phyloP scores from a whole-genome alignment of 2,329 filamentous ascomycete species.

The Ceratocystis albifundus region DNA sequence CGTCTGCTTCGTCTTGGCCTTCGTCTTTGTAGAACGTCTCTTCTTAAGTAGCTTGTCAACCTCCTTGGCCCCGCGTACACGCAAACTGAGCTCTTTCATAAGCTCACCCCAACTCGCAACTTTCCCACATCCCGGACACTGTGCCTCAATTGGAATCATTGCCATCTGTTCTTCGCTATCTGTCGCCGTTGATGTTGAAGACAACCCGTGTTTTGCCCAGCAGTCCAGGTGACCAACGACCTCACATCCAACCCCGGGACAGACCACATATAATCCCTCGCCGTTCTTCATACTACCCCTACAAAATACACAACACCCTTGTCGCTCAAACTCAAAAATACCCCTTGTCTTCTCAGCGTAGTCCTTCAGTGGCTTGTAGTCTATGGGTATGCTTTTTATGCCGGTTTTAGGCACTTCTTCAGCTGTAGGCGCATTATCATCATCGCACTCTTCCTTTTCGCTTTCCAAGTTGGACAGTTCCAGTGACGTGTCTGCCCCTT shows the following conservation, averaged over 20 bases:
- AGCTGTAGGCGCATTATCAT: not conserved
- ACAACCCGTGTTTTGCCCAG: constrained; percentile 44
- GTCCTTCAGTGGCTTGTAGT: constrained; percentile 42
- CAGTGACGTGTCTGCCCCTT: not conserved
- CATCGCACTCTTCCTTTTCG: not conserved
- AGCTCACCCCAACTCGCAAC: constrained; percentile 60
- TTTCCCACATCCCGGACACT: constrained; percentile 58
- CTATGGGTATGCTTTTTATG: constrained; percentile 44
- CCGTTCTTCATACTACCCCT: constrained; percentile 35
- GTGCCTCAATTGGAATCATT: constrained; percentile 56
- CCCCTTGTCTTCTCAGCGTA: constrained; percentile 46
- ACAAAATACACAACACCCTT: constrained; percentile 47
- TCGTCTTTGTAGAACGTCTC: constrained; percentile 29
- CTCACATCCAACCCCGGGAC: constrained; percentile 43
- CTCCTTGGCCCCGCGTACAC: constrained; percentile 58
- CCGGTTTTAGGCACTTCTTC: constrained; percentile 31
- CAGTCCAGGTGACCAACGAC: constrained; percentile 49
- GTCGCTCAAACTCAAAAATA: constrained; percentile 44
- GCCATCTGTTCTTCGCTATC: constrained; percentile 28
- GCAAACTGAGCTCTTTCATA: constrained; percentile 69
- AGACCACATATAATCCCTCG: constrained; percentile 46
- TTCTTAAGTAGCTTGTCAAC: constrained; percentile 56
- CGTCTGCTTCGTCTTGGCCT: constrained; percentile 8
- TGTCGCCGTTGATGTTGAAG: constrained; percentile 25
- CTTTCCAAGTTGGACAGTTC: not conserved